Conservation (phyloP, 179 eudicot species). For the Spergularia azorica region DNA sequence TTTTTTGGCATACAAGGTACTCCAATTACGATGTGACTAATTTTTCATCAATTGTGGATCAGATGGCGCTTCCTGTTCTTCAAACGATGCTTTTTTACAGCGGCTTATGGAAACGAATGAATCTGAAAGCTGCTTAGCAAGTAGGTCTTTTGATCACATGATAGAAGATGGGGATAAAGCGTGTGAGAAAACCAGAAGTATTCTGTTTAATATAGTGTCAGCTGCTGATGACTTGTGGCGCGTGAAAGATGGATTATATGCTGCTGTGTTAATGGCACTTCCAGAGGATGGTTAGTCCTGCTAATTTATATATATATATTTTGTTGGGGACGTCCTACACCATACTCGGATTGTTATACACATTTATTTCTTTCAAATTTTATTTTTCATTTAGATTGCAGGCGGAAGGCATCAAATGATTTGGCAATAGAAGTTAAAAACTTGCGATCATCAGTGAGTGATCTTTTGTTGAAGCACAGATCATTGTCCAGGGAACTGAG, state of each 20-base stretch:
- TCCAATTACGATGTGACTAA: constrained; percentile 11
- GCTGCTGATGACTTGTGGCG: constrained; percentile 56
- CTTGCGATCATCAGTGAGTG: constrained; percentile 50
- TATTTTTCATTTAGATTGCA: constrained; percentile 50
- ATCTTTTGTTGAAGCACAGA: constrained; percentile 70
- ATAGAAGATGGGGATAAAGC: constrained; percentile 41
- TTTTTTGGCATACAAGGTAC: not conserved
- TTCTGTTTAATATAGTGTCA: constrained; percentile 48
- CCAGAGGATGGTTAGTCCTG: constrained; percentile 64
- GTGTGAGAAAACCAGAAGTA: constrained; percentile 43
- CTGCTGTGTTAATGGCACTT: constrained; percentile 45
- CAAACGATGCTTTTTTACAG: constrained; percentile 47
- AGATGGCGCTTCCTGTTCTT: constrained; percentile 52
- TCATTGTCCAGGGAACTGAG: constrained; percentile 57
- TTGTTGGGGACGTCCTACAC: not conserved
- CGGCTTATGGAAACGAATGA: constrained; percentile 71
- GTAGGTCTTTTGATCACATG: constrained; percentile 37
- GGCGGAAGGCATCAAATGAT: constrained; percentile 45
- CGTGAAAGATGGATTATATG: constrained; percentile 55
- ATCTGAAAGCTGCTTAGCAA: constrained; percentile 68
- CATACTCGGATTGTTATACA: not conserved
- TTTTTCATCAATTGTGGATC: constrained; percentile 26
- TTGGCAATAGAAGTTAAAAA: constrained; percentile 55
- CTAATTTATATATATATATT: not conserved
- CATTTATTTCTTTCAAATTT: not conserved